These are phyloP conservation scores for Arctium minus DNA, from an alignment of 129 eudicot genomes.

Conservation along the genomic window DNA sequence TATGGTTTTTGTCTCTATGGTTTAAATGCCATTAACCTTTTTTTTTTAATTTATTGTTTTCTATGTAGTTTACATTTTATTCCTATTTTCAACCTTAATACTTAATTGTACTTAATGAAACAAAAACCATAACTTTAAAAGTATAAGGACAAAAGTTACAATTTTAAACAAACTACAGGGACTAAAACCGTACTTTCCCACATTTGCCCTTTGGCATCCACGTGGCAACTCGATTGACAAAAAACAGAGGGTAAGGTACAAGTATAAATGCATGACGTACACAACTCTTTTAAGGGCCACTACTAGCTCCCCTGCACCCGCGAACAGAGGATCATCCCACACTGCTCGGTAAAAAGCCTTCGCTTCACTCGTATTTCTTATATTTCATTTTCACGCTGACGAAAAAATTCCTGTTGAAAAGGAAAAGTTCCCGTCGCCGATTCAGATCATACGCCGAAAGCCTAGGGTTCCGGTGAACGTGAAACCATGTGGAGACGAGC, in stretches of 20 bases:
- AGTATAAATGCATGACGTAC: background rate
- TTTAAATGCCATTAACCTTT: too few species aligned
- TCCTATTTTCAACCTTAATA: too few species aligned
- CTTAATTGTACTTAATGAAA: too few species aligned
- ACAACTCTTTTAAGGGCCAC: background rate
- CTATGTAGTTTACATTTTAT: too few species aligned
- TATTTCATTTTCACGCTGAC: conserved; percentile 15
- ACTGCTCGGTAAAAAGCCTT: background rate
- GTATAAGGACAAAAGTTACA: too few species aligned
- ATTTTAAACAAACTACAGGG: background rate
- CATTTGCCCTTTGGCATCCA: background rate
- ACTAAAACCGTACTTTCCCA: background rate
- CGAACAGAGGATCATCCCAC: conserved; percentile 17
- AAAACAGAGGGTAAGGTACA: background rate
- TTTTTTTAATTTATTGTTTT: too few species aligned
- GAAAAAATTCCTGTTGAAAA: background rate
- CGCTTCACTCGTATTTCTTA: background rate
- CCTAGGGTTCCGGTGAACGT: conserved; percentile 31
- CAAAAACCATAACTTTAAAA: too few species aligned
- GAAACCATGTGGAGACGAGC: conserved; percentile 31
- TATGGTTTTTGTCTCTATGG: too few species aligned
- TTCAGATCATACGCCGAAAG: conserved; percentile 26
- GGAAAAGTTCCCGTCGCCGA: conserved; percentile 24
- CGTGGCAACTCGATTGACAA: background rate
- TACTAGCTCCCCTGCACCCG: conserved; percentile 14